Base-by-base conservation (phyloP, 768 basidiomycete genomes). In the Naganishia vishniacii region DNA sequence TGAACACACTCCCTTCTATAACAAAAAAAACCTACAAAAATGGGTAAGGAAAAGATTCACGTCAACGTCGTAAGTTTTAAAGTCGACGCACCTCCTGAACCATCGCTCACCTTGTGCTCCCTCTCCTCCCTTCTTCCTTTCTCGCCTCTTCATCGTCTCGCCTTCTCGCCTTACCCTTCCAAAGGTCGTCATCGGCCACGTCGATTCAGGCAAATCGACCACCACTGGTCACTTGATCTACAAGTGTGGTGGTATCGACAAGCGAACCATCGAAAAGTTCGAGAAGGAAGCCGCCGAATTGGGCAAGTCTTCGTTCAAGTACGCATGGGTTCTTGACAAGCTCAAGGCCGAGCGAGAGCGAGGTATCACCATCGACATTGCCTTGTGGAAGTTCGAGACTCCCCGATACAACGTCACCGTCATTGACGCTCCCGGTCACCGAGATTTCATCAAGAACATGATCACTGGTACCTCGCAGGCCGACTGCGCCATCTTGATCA, bases 391-490 rank as follows among this genome's bases (percentile, higher is more conserved):
- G 83, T 99, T 99, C 87, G 95, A 99, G 83, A 99, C 95, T 71
- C 93, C 94, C 79, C 92, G 88, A 79, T 98, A 78, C 84, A 84
- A 85, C 82, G 90, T 95, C 74, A 81, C 80, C 74, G 80, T 99
- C 82, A 98, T 98, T 74, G 95, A 98, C 79, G 95, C 95, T 79
- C 95, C 95, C 49, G 66, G 65, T 67, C 93, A 95, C 81, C 92
- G 95, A 86, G 95, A 99, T 79, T 99, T 99, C 83, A 99, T 99
- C 86, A 99, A 99, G 84, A 99, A 95, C 90, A 95, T 93, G 93
- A 99, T 99, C 80, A 99, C 95, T 68, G 95, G 95, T 85, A 99
- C 95, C 75, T 99, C 95, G 75, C 95, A 99, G 86, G 93, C 94
- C 79, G 94, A 99, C 80, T 98, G 94, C 78, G 95, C 93, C 76